Base-by-base conservation (phyloP, 768 basidiomycete species). In the Mrakia blollopis region DNA sequence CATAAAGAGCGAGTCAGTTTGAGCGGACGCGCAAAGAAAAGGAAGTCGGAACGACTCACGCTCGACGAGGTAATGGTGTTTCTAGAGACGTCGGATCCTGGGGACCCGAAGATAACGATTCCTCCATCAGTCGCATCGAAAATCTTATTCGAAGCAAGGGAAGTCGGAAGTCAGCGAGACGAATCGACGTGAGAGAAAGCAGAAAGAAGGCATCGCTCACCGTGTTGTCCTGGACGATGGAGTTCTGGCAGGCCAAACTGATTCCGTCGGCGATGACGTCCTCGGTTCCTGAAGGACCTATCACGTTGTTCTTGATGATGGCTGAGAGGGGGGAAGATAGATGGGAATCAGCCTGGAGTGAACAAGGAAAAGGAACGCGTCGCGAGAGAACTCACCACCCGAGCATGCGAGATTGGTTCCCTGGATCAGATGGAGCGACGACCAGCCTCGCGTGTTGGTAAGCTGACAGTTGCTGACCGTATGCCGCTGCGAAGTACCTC, bases 401-500 rank as follows among this genome's bases (percentile, higher is more conserved):
- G 61, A 41, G 41, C 73, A 74, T 10, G 9, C 13, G 57, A n/a
- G 25, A 7, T 14, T 14, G 4, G 54, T 57, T 0, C 72, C 72
- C 14, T 72, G 52, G 35, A 70, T 68, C 39, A 74, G n/a, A 32
- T 74, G 73, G 10, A 74, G 39, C 61, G 61, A 63, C 21, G 54
- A 39, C 73, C 73, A 74, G 7, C 73, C 73, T n/a, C 73, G 61
- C 11, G 73, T 74, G 41, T 63, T 61, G 5, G 44, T n/a, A 28
- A 74, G 5, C 18, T 74, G 32, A 30, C 32, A 25, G 28, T 61
- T 60, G 52, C 6, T 25, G 25, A 74, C 61, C 18, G 54, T 37
- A 8, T 72, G 44, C 65, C 73, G 35, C 62, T 35, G 30, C 32
- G n/a, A 41, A 25, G 60, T 14, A 8, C 47, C 47, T 50, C 47